Evolutionary conservation across 2,329 filamentous ascomycete genomes (phyloP).

Genomic region (Fusarium papillatum): DNA sequence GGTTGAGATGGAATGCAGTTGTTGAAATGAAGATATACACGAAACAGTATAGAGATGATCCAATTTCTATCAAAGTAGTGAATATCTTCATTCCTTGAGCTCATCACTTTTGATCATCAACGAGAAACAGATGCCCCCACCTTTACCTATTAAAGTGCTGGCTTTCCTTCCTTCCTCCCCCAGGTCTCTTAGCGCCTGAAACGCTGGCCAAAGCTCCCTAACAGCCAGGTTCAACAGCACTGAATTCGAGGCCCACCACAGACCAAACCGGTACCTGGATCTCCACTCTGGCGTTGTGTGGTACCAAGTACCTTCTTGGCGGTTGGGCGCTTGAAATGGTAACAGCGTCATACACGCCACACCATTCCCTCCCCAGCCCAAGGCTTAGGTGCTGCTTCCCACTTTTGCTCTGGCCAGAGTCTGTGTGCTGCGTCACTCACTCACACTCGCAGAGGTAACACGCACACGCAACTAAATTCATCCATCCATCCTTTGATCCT

Average conservation of each 20-base stretch:
- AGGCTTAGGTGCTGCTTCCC: slow-evolving; percentile 35
- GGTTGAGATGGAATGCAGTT: not conserved
- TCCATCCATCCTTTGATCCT: slow-evolving; percentile 18
- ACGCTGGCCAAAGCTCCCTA: slow-evolving; percentile 12
- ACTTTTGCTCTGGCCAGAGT: slow-evolving; percentile 40
- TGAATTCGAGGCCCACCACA: slow-evolving; percentile 10
- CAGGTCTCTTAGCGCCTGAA: slow-evolving; percentile 3
- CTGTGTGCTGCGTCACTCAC: slow-evolving; percentile 36
- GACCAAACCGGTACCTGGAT: not conserved
- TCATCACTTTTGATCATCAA: not conserved
- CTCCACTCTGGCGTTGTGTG: not conserved
- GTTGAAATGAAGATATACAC: not conserved
- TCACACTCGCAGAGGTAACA: slow-evolving; percentile 15
- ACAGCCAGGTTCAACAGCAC: not conserved
- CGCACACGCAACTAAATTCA: slow-evolving; percentile 26
- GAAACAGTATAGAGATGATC: not conserved
- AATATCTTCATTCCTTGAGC: not conserved
- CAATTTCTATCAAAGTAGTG: not conserved
- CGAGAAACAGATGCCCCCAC: slow-evolving; percentile 11
- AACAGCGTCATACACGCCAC: slow-evolving; percentile 44
- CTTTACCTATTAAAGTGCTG: not conserved
- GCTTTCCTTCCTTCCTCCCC: not conserved
- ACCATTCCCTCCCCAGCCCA: slow-evolving; percentile 30
- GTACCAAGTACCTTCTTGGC: slow-evolving; percentile 24
- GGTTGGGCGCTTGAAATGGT: not conserved